These are phyloP conservation scores for Citrus medica DNA, from an alignment of 345 rosid genomes.

Conservation along the genomic window DNA sequence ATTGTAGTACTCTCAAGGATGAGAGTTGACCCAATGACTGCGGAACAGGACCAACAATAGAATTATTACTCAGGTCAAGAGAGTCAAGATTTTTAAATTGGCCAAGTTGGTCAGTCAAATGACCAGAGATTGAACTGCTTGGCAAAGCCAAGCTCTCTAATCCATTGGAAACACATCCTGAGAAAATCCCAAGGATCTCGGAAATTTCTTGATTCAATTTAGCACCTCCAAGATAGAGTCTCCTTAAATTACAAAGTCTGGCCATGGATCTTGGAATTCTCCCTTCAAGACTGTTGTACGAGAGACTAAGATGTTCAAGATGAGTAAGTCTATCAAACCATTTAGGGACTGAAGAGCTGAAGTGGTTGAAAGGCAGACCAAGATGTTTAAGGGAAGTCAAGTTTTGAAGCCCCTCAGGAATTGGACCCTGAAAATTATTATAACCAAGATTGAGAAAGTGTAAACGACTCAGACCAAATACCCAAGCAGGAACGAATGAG, in stretches of 20 bases:
- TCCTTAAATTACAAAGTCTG: not conserved
- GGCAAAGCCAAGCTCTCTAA: not conserved
- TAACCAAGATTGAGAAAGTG: not conserved
- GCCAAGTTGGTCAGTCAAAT: not conserved
- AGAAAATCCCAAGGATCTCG: not conserved
- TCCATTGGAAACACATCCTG: not conserved
- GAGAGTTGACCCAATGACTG: not conserved
- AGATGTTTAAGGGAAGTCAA: not conserved
- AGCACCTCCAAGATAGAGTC: not conserved
- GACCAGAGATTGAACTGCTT: not conserved
- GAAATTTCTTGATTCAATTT: conserved; percentile 3
- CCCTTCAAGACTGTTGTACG: not conserved
- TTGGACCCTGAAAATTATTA: not conserved
- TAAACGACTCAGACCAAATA: not conserved
- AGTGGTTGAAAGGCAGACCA: not conserved
- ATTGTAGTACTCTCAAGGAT: not conserved
- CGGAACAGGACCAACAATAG: not conserved
- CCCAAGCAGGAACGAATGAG: not conserved
- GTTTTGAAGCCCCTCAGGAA: not conserved
- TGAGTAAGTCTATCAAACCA: not conserved
- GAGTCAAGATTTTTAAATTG: not conserved
- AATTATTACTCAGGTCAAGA: not conserved
- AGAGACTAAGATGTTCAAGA: not conserved
- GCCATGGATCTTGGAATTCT: not conserved
- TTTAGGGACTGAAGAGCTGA: not conserved